Evolutionary conservation across 495 filamentous ascomycete genomes (phyloP).

Genomic region (Stereocaulon alpinum): DNA sequence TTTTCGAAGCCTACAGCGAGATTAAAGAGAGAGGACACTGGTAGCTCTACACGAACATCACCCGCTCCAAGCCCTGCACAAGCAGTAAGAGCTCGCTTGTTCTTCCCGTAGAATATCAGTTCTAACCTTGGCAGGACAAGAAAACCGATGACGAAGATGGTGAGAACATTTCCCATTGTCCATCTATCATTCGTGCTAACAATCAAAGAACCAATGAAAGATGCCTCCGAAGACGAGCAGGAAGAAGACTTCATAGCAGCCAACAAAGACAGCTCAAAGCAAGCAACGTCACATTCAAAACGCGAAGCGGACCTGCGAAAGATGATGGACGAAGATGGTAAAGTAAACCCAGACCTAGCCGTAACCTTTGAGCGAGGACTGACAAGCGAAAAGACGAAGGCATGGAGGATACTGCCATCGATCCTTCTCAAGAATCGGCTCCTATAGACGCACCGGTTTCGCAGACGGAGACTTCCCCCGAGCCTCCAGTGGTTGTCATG

Average conservation of each 20-base stretch:
- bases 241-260: conserved; percentile 47
- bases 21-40: conserved; percentile 42
- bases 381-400: conserved; percentile 31
- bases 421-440: conserved; percentile 32
- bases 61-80: conserved; percentile 30
- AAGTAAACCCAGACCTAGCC: conserved; percentile 18
- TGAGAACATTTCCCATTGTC: conserved; percentile 23
- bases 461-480: conserved; percentile 39
- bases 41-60: conserved; percentile 21
- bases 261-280: conserved; percentile 29
- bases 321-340: conserved; percentile 84
- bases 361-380: conserved; percentile 3
- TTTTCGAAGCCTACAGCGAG: conserved; percentile 73
- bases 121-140: conserved; percentile 19
- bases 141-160: conserved; percentile 42
- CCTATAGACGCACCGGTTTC: conserved; percentile 32
- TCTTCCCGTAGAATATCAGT: neutral
- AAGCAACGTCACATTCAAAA: conserved; percentile 51
- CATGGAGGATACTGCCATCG: conserved; percentile 35
- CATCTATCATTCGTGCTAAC: conserved; percentile 20
- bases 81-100: conserved; percentile 26
- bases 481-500: conserved; percentile 33
- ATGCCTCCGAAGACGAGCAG: conserved; percentile 66
- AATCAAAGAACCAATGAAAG: conserved; percentile 36
- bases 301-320: conserved; percentile 61